Evolutionary conservation across 306 rosid genomes (phyloP).

Genomic region (Elaeagnus macrophylla): DNA sequence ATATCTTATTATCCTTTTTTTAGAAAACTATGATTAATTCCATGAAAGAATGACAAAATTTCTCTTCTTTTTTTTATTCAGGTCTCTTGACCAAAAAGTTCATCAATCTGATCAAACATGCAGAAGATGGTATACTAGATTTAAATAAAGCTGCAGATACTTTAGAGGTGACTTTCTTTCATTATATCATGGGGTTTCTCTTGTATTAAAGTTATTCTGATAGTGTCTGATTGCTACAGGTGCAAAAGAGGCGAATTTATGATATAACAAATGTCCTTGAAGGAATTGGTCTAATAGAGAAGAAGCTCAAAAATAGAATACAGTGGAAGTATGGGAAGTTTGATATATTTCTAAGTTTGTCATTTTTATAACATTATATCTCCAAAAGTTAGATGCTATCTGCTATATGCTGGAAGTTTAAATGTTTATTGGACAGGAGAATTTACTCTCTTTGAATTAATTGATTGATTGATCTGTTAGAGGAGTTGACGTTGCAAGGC

Average conservation of each 20-base stretch:
- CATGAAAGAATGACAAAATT: constrained; percentile 14
- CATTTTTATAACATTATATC: too few relatives aligned
- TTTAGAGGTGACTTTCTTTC: constrained; percentile 55
- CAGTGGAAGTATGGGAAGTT: constrained; percentile 78
- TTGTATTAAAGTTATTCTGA: constrained; percentile 20
- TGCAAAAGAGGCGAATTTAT: constrained; percentile 94
- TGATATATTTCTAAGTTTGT: constrained; percentile 8
- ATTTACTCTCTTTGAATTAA: constrained; percentile 15
- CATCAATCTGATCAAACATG: constrained; percentile 84
- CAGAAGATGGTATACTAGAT: constrained; percentile 67
- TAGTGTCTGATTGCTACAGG: constrained; percentile 41
- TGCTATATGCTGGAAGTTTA: constrained; percentile 15
- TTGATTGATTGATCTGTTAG: constrained; percentile 41
- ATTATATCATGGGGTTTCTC: constrained; percentile 16
- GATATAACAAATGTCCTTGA: constrained; percentile 98
- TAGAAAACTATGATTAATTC: background rate
- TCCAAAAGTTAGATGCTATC: constrained; percentile 1
- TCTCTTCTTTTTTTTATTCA: constrained; percentile 19
- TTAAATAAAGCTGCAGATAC: constrained; percentile 95
- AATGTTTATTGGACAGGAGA: constrained; percentile 10
- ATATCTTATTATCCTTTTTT: constrained; percentile 3
- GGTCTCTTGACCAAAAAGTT: constrained; percentile 93
- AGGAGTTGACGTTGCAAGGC: constrained; percentile 75
- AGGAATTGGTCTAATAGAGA: constrained; percentile 98
- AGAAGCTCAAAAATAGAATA: constrained; percentile 93